Evolutionary conservation across 345 rosid species (phyloP).

Genomic region (Corchorus capsularis): DNA sequence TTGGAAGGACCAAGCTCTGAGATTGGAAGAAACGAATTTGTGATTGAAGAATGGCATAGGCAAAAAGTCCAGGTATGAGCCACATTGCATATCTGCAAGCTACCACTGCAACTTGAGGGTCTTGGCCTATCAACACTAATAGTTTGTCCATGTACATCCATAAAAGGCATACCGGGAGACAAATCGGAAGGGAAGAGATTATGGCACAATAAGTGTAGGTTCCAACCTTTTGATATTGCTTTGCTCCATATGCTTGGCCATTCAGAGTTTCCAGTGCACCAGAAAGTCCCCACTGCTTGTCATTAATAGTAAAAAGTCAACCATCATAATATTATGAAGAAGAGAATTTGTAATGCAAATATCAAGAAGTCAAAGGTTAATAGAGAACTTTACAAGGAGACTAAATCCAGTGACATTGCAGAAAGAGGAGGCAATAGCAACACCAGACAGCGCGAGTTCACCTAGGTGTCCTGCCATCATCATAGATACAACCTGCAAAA

Average conservation of each 20-base stretch:
- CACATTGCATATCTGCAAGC: slow-evolving; percentile 7
- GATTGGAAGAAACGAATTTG: slow-evolving; percentile 9
- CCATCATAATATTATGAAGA: not conserved
- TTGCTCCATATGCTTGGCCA: slow-evolving; percentile 51
- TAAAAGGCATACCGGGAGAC: not conserved
- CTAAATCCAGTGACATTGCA: slow-evolving; percentile 29
- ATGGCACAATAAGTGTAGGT: not conserved
- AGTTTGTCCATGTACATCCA: slow-evolving; percentile 14
- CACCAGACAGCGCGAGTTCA: slow-evolving; percentile 23
- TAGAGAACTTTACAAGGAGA: slow-evolving; percentile 13
- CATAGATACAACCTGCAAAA: slow-evolving; percentile 25
- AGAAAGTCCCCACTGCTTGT: slow-evolving; percentile 30
- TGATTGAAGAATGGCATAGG: slow-evolving; percentile 15
- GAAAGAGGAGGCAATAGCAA: slow-evolving; percentile 24
- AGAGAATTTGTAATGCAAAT: not conserved
- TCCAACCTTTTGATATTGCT: slow-evolving; percentile 6
- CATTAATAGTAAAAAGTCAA: not conserved
- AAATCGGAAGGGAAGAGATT: not conserved
- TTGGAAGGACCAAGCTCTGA: not conserved
- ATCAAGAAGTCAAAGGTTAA: not conserved
- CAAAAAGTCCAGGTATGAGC: slow-evolving; percentile 7
- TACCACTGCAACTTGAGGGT: not conserved
- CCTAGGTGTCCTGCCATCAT: slow-evolving; percentile 32
- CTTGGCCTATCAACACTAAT: slow-evolving; percentile 5
- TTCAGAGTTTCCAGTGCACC: slow-evolving; percentile 43